Evolutionary conservation across 345 rosid species (phyloP).

Genomic region (Sisymbrium altissimum): DNA sequence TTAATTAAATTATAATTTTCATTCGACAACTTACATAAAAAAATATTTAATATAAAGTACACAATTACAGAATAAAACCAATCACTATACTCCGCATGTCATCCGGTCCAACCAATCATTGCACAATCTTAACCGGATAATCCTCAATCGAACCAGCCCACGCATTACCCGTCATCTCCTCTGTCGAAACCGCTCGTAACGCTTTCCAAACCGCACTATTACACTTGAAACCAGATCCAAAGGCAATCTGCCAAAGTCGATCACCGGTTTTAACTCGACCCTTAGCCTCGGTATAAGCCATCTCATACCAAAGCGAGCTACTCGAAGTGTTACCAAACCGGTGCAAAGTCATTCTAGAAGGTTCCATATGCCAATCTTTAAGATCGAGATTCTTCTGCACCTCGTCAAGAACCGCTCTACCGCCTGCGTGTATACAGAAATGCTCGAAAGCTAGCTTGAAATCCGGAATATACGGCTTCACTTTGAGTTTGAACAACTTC

Average conservation of each 20-base stretch:
- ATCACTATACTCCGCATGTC: background rate
- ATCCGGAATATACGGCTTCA: constrained; percentile 78
- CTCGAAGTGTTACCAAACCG: constrained; percentile 91
- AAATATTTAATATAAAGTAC: background rate
- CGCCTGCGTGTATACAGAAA: constrained; percentile 85
- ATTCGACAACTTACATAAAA: constrained; percentile 14
- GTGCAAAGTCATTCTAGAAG: constrained; percentile 87
- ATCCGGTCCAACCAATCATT: constrained; percentile 15
- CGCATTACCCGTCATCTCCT: constrained; percentile 51
- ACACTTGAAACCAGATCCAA: constrained; percentile 95
- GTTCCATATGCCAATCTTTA: constrained; percentile 87
- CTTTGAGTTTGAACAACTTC: constrained; percentile 53
- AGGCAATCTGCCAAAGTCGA: constrained; percentile 94
- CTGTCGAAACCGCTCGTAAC: constrained; percentile 40
- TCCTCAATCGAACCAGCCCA: constrained; percentile 62
- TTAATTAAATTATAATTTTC: constrained; percentile 25
- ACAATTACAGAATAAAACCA: constrained; percentile 12
- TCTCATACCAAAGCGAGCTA: constrained; percentile 89
- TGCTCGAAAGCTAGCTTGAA: constrained; percentile 90
- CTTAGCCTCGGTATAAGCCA: constrained; percentile 87
- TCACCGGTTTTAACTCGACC: constrained; percentile 70
- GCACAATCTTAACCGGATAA: constrained; percentile 58
- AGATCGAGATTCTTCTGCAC: constrained; percentile 70
- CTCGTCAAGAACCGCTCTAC: constrained; percentile 82
- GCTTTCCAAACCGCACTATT: constrained; percentile 95